Base-by-base conservation (phyloP, 805 yeast species). In the Candida verbasci region DNA sequence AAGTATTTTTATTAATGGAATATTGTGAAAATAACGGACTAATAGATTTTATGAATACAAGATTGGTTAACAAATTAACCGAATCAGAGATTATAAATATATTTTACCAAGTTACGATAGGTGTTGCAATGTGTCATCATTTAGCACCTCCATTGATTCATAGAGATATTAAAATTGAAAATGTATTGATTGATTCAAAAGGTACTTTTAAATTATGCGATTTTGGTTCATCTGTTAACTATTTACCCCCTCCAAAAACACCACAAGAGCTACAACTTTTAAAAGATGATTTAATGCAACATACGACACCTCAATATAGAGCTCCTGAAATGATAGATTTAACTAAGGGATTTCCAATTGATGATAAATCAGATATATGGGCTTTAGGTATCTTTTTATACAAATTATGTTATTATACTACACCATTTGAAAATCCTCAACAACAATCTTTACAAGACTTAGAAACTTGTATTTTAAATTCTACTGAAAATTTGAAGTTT, bases 291-390 rank as follows among this genome's bases (percentile, higher is more conserved):
- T 72, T 85, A 27, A 60, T 83, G 72, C 80, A 76, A 39, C 84
- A 84, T 56, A 85, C 95, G 1, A 85, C 95, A 0, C 89, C 94
- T 0, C 95, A 85, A 52, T 85, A 85, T 53, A 67, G 94, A 45
- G 69, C 88, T 3, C 95, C 95, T 3, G 95, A 85, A 57, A 85
- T 85, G 93, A 65, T 85, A 21, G 91, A 85, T 50, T 62, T 85
- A 23, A 70, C 76, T 34, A 70, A 76, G 40, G 79, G 86, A 3
- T 71, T 74, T 39, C 82, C 91, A 9, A 78, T 85, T 34, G 85
- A 84, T 57, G 93, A 85, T 53, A 85, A 85, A 55, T 76, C 86
- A 35, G 95, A 85, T 55, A 74, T 85, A 16, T 85, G 95, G 95
- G 95, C 94, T 0, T 55, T 85, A 24, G 95, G 95, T 9, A 76